Evolutionary conservation across 2,329 filamentous ascomycete genomes (phyloP).

Genomic region (Epichloe festucae): DNA sequence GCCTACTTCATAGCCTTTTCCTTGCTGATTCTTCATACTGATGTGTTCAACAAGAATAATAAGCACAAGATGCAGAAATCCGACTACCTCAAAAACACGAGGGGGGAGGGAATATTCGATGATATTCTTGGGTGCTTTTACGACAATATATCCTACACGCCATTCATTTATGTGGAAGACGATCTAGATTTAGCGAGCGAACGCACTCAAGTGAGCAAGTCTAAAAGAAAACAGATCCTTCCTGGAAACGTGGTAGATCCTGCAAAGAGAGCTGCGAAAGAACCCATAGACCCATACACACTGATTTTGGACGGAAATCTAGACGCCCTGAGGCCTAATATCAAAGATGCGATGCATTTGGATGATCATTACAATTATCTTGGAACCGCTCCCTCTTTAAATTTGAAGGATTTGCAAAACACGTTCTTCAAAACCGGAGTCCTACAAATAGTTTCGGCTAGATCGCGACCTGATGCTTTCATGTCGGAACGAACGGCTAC

Average conservation of each 20-base stretch:
- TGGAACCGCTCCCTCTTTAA: slow-evolving; percentile 61
- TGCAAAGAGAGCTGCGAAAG: slow-evolving; percentile 54
- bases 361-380: slow-evolving; percentile 88
- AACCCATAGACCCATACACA: slow-evolving; percentile 90
- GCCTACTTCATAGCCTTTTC: slow-evolving; percentile 99
- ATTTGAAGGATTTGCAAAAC: slow-evolving; percentile 70
- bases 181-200: slow-evolving; percentile 70
- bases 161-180: slow-evolving; percentile 95
- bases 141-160: slow-evolving; percentile 96
- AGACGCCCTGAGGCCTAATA: slow-evolving; percentile 66
- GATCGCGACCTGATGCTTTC: slow-evolving; percentile 89
- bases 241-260: slow-evolving; percentile 40
- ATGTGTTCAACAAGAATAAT: slow-evolving; percentile 99
- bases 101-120: slow-evolving; percentile 76
- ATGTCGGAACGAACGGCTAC: slow-evolving; percentile 75
- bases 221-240: slow-evolving; percentile 57
- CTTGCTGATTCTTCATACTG: slow-evolving; percentile 87
- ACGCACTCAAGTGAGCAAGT: slow-evolving; percentile 56
- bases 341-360: slow-evolving; percentile 84
- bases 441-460: slow-evolving; percentile 85
- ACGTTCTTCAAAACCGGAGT: slow-evolving; percentile 87
- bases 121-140: slow-evolving; percentile 94
- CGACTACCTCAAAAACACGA: slow-evolving; percentile 92
- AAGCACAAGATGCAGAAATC: slow-evolving; percentile 97
- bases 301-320: slow-evolving; percentile 84